These are phyloP conservation scores for Microbotryum lychnidis-dioicae DNA, from an alignment of 1,284 basidiomycete genomes.

Conservation along the genomic window DNA sequence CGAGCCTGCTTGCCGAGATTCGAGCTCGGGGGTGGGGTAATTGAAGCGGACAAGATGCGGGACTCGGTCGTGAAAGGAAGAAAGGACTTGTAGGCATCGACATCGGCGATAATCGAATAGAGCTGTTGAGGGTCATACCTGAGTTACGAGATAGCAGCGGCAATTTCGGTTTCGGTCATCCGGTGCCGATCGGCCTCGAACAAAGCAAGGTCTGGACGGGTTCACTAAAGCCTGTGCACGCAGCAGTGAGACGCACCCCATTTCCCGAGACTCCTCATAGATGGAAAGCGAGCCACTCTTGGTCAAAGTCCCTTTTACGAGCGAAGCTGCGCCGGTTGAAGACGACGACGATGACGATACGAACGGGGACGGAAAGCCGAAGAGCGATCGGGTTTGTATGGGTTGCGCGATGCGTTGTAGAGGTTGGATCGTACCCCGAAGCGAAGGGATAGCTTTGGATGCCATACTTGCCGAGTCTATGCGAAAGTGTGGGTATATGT, in stretches of 20 bases:
- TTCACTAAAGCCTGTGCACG: too few species aligned
- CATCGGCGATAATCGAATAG: slow-evolving; percentile 78
- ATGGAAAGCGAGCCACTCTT: slow-evolving; percentile 8
- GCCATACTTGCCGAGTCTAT: too few species aligned
- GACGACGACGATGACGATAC: slow-evolving; percentile 2
- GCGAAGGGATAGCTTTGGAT: too few species aligned
- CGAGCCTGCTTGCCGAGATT: slow-evolving; percentile 21
- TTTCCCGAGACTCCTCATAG: slow-evolving; percentile 19
- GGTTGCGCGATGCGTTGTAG: too few species aligned
- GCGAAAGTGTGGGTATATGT: too few species aligned
- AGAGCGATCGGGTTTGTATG: slow-evolving; percentile 13
- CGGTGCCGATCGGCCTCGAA: too few species aligned
- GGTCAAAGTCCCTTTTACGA: slow-evolving; percentile 13
- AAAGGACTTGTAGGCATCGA: slow-evolving; percentile 74
- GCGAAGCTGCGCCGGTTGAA: background rate
- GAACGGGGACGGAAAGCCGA: slow-evolving; percentile 21
- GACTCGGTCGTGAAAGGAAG: slow-evolving; percentile 82
- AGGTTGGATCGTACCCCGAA: too few species aligned
- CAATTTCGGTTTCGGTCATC: background rate
- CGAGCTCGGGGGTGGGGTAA: slow-evolving; percentile 33
- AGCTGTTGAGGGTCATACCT: slow-evolving; percentile 68
- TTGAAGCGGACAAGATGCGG: slow-evolving; percentile 49
- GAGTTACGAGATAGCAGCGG: background rate
- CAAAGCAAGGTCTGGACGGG: too few species aligned
- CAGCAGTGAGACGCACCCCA: slow-evolving; percentile 12